Conservation (phyloP, 164 flowering plant species). For the Macadamia integrifolia region DNA sequence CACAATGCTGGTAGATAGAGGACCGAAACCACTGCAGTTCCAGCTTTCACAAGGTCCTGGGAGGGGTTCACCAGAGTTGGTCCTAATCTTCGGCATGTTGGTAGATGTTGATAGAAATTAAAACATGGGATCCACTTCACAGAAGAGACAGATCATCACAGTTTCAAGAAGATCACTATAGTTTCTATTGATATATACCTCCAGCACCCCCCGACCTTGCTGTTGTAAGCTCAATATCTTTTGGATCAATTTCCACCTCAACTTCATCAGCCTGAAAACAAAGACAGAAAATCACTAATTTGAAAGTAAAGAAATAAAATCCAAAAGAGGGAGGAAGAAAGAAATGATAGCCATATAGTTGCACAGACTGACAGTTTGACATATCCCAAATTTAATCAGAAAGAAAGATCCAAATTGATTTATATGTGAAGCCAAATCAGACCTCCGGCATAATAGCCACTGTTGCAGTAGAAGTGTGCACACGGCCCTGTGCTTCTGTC, state of each 20-base stretch:
- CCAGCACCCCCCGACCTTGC: conserved; percentile 99
- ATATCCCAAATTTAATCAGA: no score
- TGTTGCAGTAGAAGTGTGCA: conserved; percentile 98
- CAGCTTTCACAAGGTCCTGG: no score
- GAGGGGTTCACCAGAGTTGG: no score
- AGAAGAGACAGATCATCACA: neutral
- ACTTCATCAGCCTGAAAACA: conserved; percentile 81
- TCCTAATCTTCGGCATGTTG: no score
- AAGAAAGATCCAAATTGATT: neutral
- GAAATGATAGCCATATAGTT: no score
- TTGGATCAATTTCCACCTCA: conserved; percentile 91
- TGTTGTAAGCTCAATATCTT: conserved; percentile 92
- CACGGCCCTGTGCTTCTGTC: conserved; percentile 98
- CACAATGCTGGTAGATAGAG: neutral
- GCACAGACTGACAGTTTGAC: neutral
- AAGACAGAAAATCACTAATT: neutral
- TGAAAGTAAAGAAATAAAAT: neutral
- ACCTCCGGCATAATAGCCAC: conserved; percentile 99
- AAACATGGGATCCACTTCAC: neutral
- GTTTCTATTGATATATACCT: conserved; percentile 40
- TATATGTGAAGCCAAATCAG: conserved; percentile 6
- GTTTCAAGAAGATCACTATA: neutral
- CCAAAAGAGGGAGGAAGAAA: neutral
- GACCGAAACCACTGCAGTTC: neutral
- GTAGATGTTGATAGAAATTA: no score